Percentiles rank a stretch among this genome's conserved stretches.
These are phyloP conservation scores for Naematelia encephala DNA, from an alignment of 768 basidiomycete species.

Conservation along the genomic window DNA sequence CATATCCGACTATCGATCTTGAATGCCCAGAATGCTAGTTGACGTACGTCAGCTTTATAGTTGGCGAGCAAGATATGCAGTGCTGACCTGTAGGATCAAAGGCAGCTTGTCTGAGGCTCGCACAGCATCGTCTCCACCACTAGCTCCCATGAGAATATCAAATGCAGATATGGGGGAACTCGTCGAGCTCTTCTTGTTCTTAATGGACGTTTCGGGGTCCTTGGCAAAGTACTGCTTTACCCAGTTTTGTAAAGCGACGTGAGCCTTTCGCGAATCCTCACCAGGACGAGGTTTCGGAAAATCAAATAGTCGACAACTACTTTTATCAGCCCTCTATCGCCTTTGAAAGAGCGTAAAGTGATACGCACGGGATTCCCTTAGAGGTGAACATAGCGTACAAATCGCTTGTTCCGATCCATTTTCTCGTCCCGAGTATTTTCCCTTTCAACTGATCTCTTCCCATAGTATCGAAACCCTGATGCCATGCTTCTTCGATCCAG, in stretches of 20 bases:
- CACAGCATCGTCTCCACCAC: slow-evolving; percentile 55
- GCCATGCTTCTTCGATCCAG: slow-evolving; percentile 82
- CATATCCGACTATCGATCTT: slow-evolving; percentile 79
- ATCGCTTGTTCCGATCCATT: slow-evolving; percentile 82
- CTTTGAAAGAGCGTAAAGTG: slow-evolving; percentile 53
- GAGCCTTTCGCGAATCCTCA: slow-evolving; percentile 33
- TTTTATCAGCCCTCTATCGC: slow-evolving; percentile 58
- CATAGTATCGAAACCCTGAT: slow-evolving; percentile 67
- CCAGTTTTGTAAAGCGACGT: slow-evolving; percentile 64
- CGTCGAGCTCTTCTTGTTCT: not conserved
- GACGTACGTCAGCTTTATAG: slow-evolving; percentile 3
- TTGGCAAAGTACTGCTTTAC: slow-evolving; percentile 65
- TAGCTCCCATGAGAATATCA: slow-evolving; percentile 55
- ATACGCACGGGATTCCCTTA: slow-evolving; percentile 74
- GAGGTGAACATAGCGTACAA: slow-evolving; percentile 73
- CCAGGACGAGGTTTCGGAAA: slow-evolving; percentile 36
- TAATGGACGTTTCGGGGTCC: not conserved
- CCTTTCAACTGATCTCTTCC: slow-evolving; percentile 64
- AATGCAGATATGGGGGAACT: slow-evolving; percentile 49
- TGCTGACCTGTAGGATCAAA: slow-evolving; percentile 60
- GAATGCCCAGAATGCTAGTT: slow-evolving; percentile 82
- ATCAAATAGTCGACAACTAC: slow-evolving; percentile 54
- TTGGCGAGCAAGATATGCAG: not conserved
- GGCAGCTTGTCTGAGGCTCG: slow-evolving; percentile 67
- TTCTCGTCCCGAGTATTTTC: slow-evolving; percentile 59